Evolutionary conservation across 208 protist genomes (phyloP), one percentile per base, ranked within the genome.

Genomic region (Jaenimonas drosophilae): DNA sequence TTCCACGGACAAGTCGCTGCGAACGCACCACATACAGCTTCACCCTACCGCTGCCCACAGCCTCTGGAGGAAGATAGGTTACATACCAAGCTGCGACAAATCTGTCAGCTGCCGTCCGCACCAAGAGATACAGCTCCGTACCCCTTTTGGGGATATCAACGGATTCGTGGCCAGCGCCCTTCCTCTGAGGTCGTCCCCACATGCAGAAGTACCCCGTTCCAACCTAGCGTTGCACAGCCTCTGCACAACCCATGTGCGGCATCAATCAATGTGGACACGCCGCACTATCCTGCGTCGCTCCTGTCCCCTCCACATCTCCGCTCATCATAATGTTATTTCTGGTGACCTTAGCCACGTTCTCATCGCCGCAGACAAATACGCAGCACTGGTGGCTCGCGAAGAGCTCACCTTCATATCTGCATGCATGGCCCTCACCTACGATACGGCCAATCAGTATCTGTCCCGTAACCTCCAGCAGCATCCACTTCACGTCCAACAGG

Each of bases 391-490:
- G 21, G 66, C 64, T 11, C 66, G 77, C 23, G 47, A 55, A 7
- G 70, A 80, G 23, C 59, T 86, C 20, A 70, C 70, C 9, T 33
- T 82, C n/a, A 49, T 74, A 2, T 64, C 66, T 23, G 81, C 81
- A 26, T 91, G 81, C 57, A 76, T 62, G 68, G 67, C 74, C 2
- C 51, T 82, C 23, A 47, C 87, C 2, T 67, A 50, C 21, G 76
- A 86, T 50, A 73, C 64, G 21, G 70, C 64, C 37, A 38, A 32
- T 26, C 36, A 34, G 11, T 49, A 71, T 27, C 39, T 62, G 28
- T 45, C 68, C 26, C 24, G 17, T 30, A 32, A 33, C 37, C 7
- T 76, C 16, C 64, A 70, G 24, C 19, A 49, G 19, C 62, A 64
- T 29, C 56, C 80, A 4, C 24, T 71, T 9, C 65, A 58, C n/a